Evolutionary conservation across 192 early-diverging fungal genomes (phyloP).

Genomic region (Coemansia sp.): DNA sequence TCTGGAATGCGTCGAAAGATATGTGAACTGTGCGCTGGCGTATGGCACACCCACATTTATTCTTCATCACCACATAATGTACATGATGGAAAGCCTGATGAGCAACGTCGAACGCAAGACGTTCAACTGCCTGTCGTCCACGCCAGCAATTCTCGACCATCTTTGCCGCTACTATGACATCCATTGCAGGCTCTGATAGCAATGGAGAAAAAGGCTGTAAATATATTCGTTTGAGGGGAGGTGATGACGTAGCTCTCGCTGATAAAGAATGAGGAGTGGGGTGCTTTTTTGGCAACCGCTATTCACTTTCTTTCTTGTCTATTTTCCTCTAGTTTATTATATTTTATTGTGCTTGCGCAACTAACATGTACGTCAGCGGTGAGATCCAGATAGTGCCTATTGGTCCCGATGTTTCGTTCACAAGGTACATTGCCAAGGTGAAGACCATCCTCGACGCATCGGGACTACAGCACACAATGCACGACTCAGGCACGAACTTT

Average conservation of each 20-base stretch:
- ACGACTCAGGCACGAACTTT: slow-evolving; percentile 52
- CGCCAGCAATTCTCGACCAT: slow-evolving; percentile 80
- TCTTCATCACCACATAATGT: slow-evolving; percentile 95
- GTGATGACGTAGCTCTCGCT: not conserved
- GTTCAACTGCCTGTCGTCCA: slow-evolving; percentile 83
- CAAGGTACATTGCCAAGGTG: slow-evolving; percentile 45
- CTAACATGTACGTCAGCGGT: slow-evolving; percentile 45
- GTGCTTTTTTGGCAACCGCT: not conserved
- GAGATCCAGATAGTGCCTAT: slow-evolving; percentile 53
- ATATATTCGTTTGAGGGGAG: no score
- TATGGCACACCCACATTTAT: slow-evolving; percentile 87
- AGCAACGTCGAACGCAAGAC: slow-evolving; percentile 69
- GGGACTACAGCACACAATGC: slow-evolving; percentile 52
- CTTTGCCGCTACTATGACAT: slow-evolving; percentile 63
- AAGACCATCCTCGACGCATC: slow-evolving; percentile 42
- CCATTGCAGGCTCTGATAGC: slow-evolving; percentile 9
- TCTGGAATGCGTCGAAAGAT: slow-evolving; percentile 73
- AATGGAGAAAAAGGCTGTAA: not conserved
- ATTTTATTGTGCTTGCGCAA: not conserved
- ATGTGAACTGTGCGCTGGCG: slow-evolving; percentile 66
- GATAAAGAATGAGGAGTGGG: not conserved
- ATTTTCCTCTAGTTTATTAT: slow-evolving; percentile 4
- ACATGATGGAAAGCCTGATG: slow-evolving; percentile 89
- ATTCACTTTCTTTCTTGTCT: not conserved
- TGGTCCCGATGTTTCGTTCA: slow-evolving; percentile 37